Evolutionary conservation across 352 stramenopile genomes (phyloP).

Genomic region (Globisporangium canariense): DNA sequence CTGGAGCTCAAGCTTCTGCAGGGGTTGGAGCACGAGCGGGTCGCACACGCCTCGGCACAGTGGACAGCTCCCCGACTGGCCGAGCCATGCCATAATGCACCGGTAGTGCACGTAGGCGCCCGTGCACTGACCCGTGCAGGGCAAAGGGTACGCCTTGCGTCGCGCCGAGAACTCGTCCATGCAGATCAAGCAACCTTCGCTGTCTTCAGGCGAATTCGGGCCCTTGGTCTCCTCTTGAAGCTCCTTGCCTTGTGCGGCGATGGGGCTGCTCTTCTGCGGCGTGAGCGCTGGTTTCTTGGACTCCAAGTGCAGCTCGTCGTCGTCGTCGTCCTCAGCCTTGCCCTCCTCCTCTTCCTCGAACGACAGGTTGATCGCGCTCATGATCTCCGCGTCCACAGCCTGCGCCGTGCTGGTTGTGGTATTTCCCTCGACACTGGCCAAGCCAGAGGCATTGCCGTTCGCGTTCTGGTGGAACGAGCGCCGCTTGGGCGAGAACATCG

Average conservation of each 20-base stretch:
- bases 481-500: constrained; percentile 59
- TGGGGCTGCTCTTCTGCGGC: constrained; percentile 3
- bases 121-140: constrained; percentile 72
- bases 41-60: constrained; percentile 80
- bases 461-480: constrained; percentile 25
- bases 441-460: background rate
- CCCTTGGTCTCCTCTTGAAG: constrained; percentile 10
- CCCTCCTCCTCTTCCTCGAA: constrained; percentile 40
- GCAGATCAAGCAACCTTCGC: constrained; percentile 75
- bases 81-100: constrained; percentile 88
- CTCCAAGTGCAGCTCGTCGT: constrained; percentile 18
- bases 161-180: constrained; percentile 88
- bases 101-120: constrained; percentile 83
- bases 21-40: constrained; percentile 74
- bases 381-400: constrained; percentile 24
- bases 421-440: background rate
- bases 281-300: constrained; percentile 10
- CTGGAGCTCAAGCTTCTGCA: constrained; percentile 78
- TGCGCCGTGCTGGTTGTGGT: constrained; percentile 6
- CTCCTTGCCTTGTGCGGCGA: constrained; percentile 11
- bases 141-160: constrained; percentile 81
- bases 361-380: constrained; percentile 22
- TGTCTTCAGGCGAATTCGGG: constrained; percentile 19
- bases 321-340: constrained; percentile 24
- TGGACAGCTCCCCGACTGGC: constrained; percentile 79